Percentiles rank a stretch among this genome's conserved stretches.
phyloP scores from a whole-genome alignment of 2,329 filamentous ascomycete genomes.

The Truncatella angustata region DNA sequence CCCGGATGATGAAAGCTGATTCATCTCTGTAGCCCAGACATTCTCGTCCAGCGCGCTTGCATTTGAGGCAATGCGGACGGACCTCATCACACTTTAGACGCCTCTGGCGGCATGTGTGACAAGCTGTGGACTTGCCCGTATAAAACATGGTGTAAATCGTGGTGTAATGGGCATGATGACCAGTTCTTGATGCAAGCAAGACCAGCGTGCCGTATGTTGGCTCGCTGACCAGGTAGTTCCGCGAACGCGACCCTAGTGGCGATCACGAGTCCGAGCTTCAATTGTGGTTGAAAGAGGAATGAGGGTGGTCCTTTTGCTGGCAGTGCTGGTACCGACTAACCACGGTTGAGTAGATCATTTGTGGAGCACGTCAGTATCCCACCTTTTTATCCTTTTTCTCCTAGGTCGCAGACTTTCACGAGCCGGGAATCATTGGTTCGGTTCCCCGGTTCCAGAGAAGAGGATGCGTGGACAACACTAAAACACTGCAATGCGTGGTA shows the following conservation, averaged over 20 bases:
- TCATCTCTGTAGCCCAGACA: conserved; percentile 9
- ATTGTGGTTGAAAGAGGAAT: neutral
- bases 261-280: neutral
- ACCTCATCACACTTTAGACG: conserved; percentile 10
- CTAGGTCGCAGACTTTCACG: too few relatives aligned
- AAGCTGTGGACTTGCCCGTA: conserved; percentile 8
- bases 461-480: too few relatives aligned
- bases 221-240: neutral
- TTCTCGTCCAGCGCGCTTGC: conserved; percentile 4
- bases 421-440: too few relatives aligned
- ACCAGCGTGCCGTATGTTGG: neutral
- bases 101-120: conserved; percentile 8
- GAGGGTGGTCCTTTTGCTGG: neutral
- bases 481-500: too few relatives aligned
- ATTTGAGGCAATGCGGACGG: conserved; percentile 9
- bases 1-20: conserved; percentile 9
- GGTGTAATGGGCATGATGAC: neutral
- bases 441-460: too few relatives aligned
- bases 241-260: neutral
- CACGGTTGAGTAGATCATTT: neutral
- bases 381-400: too few relatives aligned
- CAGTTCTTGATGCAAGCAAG: neutral
- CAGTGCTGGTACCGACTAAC: neutral
- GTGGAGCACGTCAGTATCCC: too few relatives aligned
- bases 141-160: conserved; percentile 7